Conservation (phyloP, 2,329 filamentous ascomycete species). For the Cercospora sojina region DNA sequence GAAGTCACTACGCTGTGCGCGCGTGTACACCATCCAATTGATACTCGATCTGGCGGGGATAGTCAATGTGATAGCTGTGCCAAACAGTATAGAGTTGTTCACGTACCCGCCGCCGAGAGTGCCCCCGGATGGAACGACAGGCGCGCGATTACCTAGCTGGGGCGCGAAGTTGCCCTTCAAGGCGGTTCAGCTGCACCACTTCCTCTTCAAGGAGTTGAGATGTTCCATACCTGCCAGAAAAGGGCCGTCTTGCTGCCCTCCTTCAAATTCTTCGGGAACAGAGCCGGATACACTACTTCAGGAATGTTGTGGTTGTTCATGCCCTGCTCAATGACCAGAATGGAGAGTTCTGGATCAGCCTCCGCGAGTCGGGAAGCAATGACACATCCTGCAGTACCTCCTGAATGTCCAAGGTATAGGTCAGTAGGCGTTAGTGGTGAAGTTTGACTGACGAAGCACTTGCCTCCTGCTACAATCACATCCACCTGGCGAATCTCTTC, state of each 20-base stretch:
- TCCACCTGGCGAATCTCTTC: conserved; percentile 49
- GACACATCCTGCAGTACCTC: conserved; percentile 53
- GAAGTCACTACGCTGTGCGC: conserved; percentile 49
- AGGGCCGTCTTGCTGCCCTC: conserved; percentile 52
- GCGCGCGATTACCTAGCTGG: conserved; percentile 48
- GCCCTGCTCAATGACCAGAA: conserved; percentile 56
- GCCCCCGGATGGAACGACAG: conserved; percentile 46
- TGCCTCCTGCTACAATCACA: conserved; percentile 53
- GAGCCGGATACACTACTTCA: conserved; percentile 51
- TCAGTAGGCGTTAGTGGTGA: not conserved
- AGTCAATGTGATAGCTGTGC: not conserved
- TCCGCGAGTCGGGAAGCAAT: conserved; percentile 53
- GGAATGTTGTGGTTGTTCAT: conserved; percentile 54
- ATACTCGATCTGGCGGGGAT: conserved; percentile 31
- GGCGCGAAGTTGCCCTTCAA: conserved; percentile 46
- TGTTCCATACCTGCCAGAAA: conserved; percentile 44
- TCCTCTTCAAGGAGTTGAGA: not conserved
- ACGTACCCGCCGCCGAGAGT: conserved; percentile 59
- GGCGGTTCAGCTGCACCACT: not conserved
- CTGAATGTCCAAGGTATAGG: conserved; percentile 29
- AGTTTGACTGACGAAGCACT: not conserved
- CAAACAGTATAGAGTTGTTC: not conserved
- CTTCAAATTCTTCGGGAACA: conserved; percentile 50
- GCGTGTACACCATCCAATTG: conserved; percentile 46
- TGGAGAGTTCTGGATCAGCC: conserved; percentile 51